phyloP scores from a whole-genome alignment of 2,329 filamentous ascomycete genomes.

The Talaromyces sp. region DNA sequence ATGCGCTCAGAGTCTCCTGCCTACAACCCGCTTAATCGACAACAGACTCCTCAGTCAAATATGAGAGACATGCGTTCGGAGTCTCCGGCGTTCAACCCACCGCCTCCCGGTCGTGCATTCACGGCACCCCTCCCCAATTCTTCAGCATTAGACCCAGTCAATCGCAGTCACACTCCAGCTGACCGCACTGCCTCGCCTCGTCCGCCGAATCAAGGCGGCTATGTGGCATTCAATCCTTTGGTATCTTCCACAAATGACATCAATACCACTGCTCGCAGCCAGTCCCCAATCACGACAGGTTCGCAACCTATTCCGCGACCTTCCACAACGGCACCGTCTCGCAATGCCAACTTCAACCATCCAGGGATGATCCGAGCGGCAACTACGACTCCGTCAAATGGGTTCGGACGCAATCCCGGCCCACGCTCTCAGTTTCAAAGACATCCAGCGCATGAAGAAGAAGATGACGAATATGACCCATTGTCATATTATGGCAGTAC shows the following conservation, averaged over 20 bases:
- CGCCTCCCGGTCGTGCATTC: constrained; percentile 12
- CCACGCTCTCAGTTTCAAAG: neutral
- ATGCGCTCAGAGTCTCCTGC: constrained; percentile 14
- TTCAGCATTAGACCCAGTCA: neutral
- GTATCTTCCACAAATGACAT: constrained; percentile 5
- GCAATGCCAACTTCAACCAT: constrained; percentile 6
- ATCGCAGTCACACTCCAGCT: constrained; percentile 13
- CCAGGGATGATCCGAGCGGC: constrained; percentile 15
- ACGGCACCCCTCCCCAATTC: constrained; percentile 4
- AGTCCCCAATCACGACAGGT: neutral
- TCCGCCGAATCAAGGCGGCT: constrained; percentile 18
- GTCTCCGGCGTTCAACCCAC: constrained; percentile 20
- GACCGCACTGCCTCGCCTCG: constrained; percentile 16
- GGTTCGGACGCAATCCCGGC: constrained; percentile 2
- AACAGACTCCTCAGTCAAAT: neutral
- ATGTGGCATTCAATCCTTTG: constrained; percentile 20
- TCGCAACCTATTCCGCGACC: constrained; percentile 10
- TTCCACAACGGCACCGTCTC: constrained; percentile 9
- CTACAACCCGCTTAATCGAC: neutral
- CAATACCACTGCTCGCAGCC: neutral
- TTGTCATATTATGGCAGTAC: constrained; percentile 20
- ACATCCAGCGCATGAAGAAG: constrained; percentile 12
- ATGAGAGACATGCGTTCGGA: constrained; percentile 15
- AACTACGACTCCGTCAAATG: constrained; percentile 19
- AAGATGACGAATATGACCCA: constrained; percentile 21